Conservation (phyloP, 148 eudicot species). For the Cornus controversa region DNA sequence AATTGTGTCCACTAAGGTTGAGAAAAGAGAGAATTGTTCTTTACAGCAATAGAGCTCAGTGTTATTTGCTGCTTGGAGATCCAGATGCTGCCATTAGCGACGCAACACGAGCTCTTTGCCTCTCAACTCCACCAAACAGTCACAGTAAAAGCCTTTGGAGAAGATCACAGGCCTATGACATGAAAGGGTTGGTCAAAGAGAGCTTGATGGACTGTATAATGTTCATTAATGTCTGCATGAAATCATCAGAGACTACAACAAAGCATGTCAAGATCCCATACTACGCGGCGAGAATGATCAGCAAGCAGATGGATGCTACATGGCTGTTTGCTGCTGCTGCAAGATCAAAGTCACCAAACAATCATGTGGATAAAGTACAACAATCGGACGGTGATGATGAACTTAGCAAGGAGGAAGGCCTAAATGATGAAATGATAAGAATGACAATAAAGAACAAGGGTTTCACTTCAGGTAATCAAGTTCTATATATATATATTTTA, state of each 20-base stretch:
- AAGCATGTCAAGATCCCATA: constrained; percentile 43
- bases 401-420: background rate
- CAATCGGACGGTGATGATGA: constrained; percentile 8
- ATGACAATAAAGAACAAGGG: constrained; percentile 16
- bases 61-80: constrained; percentile 51
- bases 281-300: constrained; percentile 60
- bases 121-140: constrained; percentile 49
- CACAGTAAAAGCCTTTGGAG: constrained; percentile 88
- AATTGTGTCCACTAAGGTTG: constrained; percentile 57
- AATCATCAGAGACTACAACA: constrained; percentile 15
- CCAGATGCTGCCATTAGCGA: constrained; percentile 64
- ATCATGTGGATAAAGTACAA: background rate
- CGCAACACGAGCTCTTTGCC: constrained; percentile 67
- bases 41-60: constrained; percentile 86
- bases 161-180: constrained; percentile 90
- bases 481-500: background rate
- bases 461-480: constrained; percentile 20
- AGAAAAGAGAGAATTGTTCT: constrained; percentile 77
- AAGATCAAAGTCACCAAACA: constrained; percentile 8
- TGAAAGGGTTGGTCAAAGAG: constrained; percentile 72
- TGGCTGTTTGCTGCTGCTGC: constrained; percentile 57
- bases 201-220: constrained; percentile 84
- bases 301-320: constrained; percentile 69
- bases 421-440: constrained; percentile 6
- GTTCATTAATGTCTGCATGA: constrained; percentile 45